Base-by-base conservation (phyloP, 352 stramenopile species). In the Phytophthora agathidicida region DNA sequence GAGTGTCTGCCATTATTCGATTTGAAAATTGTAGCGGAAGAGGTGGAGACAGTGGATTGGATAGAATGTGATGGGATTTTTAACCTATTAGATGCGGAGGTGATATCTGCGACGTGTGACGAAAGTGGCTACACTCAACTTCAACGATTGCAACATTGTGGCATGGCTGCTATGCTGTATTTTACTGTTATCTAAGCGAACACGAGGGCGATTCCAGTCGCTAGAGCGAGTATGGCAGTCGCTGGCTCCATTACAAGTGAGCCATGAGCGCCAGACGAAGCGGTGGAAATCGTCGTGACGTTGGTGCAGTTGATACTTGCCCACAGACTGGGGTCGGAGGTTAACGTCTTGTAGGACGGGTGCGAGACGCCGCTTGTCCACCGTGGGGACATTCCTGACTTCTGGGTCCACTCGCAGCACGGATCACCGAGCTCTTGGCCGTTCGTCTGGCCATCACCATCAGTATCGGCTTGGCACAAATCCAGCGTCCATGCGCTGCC, bases 61-160 rank as follows among this genome's bases (percentile, higher is more conserved):
- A 42, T 48, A 14, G 22, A 28, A 60, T 38, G 8, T 10, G 8
- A 11, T 44, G 5, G 27, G 8, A 13, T 6, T 47, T 61, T 47
- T 39, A 9, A 19, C 52, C 42, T 53, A 46, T 47, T n/a, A 26
- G 30, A 26, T 7, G 7, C n/a, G n/a, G n/a, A n/a, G n/a, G n/a
- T n/a, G n/a, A n/a, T n/a, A n/a, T n/a, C n/a, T n/a, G 16, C 5
- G 19, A 13, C n/a, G 33, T 27, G 28, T 35, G 26, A n/a, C n/a
- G n/a, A n/a, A 35, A 32, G 45, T 60, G 49, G 38, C 27, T 42
- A 49, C 23, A 49, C n/a, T 22, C 1, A 46, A 61, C 35, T 61
- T 41, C 31, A 55, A 44, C 31, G n/a, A n/a, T n/a, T n/a, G n/a
- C 27, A 32, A 32, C 27, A 32, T 32, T 22, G n/a, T 22, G 16